Percentiles rank a stretch among this genome's conserved stretches.
These are phyloP conservation scores for Thermothelomyces thermophilus DNA, from an alignment of 2,329 filamentous ascomycete species.

Conservation along the genomic window DNA sequence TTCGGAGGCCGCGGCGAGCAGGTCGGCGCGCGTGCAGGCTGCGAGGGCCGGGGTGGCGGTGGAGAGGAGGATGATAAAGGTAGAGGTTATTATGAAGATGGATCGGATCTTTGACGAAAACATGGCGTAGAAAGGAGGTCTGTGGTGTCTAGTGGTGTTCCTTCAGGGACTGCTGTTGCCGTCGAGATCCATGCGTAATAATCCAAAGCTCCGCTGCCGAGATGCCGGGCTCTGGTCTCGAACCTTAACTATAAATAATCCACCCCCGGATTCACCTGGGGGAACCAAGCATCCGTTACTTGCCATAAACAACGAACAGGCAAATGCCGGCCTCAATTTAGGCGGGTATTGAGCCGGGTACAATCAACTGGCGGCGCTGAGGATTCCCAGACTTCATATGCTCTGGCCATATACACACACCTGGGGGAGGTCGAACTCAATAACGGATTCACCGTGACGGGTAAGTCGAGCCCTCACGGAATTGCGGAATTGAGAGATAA, in stretches of 20 bases:
- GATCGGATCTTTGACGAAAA: background rate
- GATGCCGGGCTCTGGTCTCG: no score
- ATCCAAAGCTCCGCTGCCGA: no score
- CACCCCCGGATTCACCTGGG: no score
- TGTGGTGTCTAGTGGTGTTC: no score
- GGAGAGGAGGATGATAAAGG: background rate
- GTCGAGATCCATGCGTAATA: no score
- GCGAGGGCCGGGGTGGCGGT: background rate
- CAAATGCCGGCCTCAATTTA: background rate
- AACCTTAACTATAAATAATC: no score
- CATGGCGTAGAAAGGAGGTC: background rate
- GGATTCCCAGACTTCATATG: background rate
- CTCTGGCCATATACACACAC: background rate
- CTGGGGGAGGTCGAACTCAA: background rate
- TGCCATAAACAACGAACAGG: background rate
- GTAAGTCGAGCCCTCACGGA: no score
- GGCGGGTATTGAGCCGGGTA: background rate
- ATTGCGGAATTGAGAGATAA: no score
- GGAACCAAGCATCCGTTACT: no score
- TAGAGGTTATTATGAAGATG: background rate
- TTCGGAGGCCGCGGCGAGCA: background rate
- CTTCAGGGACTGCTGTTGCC: no score
- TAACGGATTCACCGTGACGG: conserved; percentile 1
- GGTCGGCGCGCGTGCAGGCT: conserved; percentile 2
- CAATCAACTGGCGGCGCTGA: background rate